Evolutionary conservation across 306 rosid species (phyloP), one percentile per base, ranked within the genome.

Genomic region (Glycyrrhiza uralensis): DNA sequence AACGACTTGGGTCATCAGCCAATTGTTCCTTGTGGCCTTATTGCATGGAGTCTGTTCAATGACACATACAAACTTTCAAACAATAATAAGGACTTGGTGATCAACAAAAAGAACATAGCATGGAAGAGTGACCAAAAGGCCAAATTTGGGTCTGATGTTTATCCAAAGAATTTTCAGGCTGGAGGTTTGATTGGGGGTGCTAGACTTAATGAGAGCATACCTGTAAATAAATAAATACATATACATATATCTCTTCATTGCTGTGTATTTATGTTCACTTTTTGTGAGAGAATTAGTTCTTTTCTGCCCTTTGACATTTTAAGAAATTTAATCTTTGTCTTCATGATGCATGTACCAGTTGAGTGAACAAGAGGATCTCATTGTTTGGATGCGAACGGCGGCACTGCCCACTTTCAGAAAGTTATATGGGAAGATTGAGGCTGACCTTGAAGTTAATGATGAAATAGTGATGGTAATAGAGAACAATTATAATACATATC

Each of bases 301-400:
- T 7, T 2, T 45, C 22, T 14, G 58, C 20, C 13, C 15, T 30
- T 3, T 44, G 14, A 46, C 24, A 57, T 74, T 51, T 32, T 19
- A 20, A 47, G 73, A 39, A 47, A 12, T 7, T 2, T 32, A 74
- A 76, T 15, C 35, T 69, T 68, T 60, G 35, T 73, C 20, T 74
- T 63, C 29, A 72, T 71, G 82, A 36, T 85, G 7, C 70, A 39
- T 84, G 84, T n/a, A 59, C 66, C 80, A 93, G 96, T 65, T 93
- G 82, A 93, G 91, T 65, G 72, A 87, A 69, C 98, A 93, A 85
- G 92, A 77, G 75, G 98, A 93, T 81, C 91, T 93, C 47, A 93
- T 93, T 28, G 98, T 93, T 67, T 93, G 98, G 98, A 93, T 93
- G 98, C 64, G 96, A 69, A 87, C 91, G 9, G 96, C 96, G 12